Evolutionary conservation across 345 rosid species (phyloP).

Genomic region (Salix exigua): DNA sequence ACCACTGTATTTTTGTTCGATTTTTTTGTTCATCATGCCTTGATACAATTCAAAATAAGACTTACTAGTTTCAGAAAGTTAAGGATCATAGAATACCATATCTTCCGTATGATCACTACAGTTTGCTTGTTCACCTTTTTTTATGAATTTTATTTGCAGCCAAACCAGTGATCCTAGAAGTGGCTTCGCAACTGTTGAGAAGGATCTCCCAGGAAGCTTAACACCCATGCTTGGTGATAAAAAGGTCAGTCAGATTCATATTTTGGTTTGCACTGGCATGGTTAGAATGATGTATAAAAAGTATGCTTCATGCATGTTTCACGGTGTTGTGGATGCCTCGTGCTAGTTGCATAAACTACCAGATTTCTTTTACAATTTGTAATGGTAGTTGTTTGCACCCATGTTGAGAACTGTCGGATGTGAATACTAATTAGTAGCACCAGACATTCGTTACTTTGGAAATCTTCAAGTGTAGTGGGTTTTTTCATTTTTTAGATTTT

Average conservation of each 20-base stretch:
- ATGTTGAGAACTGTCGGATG: neutral
- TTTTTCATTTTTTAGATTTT: too few species aligned
- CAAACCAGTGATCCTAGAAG: constrained; percentile 88
- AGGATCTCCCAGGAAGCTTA: constrained; percentile 73
- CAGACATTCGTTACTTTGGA: neutral
- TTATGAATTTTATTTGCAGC: constrained; percentile 31
- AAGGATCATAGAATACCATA: neutral
- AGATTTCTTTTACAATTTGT: neutral
- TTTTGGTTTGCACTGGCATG: neutral
- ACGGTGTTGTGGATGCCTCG: neutral
- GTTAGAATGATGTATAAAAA: neutral
- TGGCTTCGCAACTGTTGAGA: constrained; percentile 85
- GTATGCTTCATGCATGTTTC: neutral
- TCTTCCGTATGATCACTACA: too few species aligned
- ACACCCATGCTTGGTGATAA: constrained; percentile 94
- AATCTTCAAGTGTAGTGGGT: neutral
- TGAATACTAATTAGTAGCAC: neutral
- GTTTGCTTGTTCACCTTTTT: neutral
- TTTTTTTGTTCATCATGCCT: neutral
- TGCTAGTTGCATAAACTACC: neutral
- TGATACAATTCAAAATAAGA: neutral
- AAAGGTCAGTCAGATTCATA: constrained; percentile 50
- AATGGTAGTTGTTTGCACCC: neutral
- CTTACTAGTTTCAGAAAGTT: neutral
- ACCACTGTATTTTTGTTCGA: neutral